phyloP scores from a whole-genome alignment of 2,329 filamentous ascomycete genomes.

The Colletotrichum trifolii region DNA sequence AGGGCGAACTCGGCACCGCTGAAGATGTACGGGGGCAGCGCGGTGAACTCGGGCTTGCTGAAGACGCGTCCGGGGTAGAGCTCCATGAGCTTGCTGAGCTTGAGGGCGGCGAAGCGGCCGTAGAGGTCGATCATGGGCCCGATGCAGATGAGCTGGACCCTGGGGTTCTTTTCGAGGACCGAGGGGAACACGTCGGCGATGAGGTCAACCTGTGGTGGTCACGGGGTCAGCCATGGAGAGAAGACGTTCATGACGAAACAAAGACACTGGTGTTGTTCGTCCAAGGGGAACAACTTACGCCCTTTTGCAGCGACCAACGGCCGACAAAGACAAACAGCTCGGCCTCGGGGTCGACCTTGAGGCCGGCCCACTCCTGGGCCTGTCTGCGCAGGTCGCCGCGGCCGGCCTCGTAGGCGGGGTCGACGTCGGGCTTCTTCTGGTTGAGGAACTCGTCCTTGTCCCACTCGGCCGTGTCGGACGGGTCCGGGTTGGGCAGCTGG shows the following conservation, averaged over 20 bases:
- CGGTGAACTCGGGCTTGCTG: constrained; percentile 75
- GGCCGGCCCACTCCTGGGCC: constrained; percentile 75
- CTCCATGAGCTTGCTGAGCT: constrained; percentile 72
- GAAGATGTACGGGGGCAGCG: constrained; percentile 73
- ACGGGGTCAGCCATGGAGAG: neutral
- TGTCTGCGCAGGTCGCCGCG: constrained; percentile 66
- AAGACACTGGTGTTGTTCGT: no score
- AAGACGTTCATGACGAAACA: neutral
- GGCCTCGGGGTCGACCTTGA: constrained; percentile 69
- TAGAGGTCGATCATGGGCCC: constrained; percentile 76
- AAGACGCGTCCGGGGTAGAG: constrained; percentile 73
- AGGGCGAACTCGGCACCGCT: constrained; percentile 75
- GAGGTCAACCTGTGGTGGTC: constrained; percentile 58
- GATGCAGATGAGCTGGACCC: constrained; percentile 70
- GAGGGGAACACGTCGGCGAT: constrained; percentile 75
- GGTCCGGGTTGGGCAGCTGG: constrained; percentile 73
- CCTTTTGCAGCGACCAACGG: constrained; percentile 77
- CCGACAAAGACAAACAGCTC: constrained; percentile 77
- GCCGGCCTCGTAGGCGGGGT: constrained; percentile 64
- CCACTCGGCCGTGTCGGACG: constrained; percentile 73
- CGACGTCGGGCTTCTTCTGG: constrained; percentile 60
- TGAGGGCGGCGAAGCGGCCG: constrained; percentile 74
- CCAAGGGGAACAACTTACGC: constrained; percentile 44
- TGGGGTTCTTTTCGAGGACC: constrained; percentile 68
- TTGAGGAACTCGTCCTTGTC: constrained; percentile 61